These are phyloP conservation scores for Pyrenophora seminiperda DNA, from an alignment of 2,329 filamentous ascomycete species.

Conservation along the genomic window DNA sequence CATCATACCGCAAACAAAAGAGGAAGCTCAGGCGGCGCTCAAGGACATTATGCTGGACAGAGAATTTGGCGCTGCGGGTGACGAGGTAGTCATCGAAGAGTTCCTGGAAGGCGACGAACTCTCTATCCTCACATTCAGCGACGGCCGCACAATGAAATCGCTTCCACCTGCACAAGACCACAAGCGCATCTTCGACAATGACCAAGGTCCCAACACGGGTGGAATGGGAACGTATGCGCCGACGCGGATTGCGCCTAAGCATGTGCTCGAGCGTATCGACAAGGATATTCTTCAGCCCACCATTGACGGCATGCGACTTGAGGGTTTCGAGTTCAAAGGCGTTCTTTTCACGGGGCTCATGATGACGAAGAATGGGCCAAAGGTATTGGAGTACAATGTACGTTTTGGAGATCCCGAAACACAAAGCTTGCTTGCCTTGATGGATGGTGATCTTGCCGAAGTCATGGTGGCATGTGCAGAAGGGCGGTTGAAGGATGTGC, in stretches of 20 bases:
- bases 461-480: slow-evolving; percentile 85
- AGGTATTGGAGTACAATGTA: slow-evolving; percentile 90
- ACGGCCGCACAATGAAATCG: slow-evolving; percentile 81
- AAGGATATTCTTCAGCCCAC: slow-evolving; percentile 85
- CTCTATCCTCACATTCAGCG: slow-evolving; percentile 87
- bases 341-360: slow-evolving; percentile 90
- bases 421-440: slow-evolving; percentile 79
- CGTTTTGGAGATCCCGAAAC: slow-evolving; percentile 92
- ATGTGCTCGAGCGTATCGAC: slow-evolving; percentile 79
- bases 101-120: slow-evolving; percentile 90
- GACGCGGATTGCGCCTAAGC: slow-evolving; percentile 56
- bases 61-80: slow-evolving; percentile 83
- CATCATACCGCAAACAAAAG: slow-evolving; percentile 79
- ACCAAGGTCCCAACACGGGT: slow-evolving; percentile 90
- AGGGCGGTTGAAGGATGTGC: slow-evolving; percentile 72
- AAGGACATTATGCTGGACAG: slow-evolving; percentile 88
- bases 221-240: slow-evolving; percentile 98
- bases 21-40: slow-evolving; percentile 81
- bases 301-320: slow-evolving; percentile 82
- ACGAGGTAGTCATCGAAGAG: slow-evolving; percentile 95
- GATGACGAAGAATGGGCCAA: slow-evolving; percentile 81
- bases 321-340: slow-evolving; percentile 64
- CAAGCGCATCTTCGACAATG: slow-evolving; percentile 90
- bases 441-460: slow-evolving; percentile 85
- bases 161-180: slow-evolving; percentile 94